Evolutionary conservation across 2,329 filamentous ascomycete genomes (phyloP).

Genomic region (Paecilomyces formosus): DNA sequence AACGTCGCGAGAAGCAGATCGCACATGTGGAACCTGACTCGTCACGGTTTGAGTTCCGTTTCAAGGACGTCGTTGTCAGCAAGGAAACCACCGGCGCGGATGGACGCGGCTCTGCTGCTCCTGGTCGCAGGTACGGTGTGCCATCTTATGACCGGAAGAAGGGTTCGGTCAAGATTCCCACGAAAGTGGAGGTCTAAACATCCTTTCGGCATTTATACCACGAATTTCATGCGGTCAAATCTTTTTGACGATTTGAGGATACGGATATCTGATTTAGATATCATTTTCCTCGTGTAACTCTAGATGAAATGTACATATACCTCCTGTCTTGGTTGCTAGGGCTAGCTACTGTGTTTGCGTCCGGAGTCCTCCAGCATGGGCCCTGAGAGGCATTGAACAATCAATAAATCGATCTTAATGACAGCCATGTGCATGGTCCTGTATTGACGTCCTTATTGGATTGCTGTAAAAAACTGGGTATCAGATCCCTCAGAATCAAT

Average conservation of each 20-base stretch:
- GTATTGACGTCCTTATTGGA: not conserved
- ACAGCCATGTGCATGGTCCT: not conserved
- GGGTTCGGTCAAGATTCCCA: constrained; percentile 57
- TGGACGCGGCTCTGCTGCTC: constrained; percentile 46
- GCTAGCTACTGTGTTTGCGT: not conserved
- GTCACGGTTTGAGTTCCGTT: constrained; percentile 53
- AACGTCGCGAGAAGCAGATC: constrained; percentile 36
- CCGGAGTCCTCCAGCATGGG: not conserved
- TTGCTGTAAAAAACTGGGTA: not conserved
- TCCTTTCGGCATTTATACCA: not conserved
- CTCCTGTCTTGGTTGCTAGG: not conserved
- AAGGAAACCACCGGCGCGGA: constrained; percentile 48
- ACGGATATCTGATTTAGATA: not conserved
- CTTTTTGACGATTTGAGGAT: not conserved
- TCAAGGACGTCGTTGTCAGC: constrained; percentile 47
- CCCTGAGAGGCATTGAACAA: not conserved
- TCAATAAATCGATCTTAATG: not conserved
- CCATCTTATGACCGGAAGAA: constrained; percentile 57
- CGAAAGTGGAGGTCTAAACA: constrained; percentile 44
- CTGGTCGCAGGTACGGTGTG: constrained; percentile 55
- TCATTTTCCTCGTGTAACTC: not conserved
- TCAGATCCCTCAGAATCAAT: not conserved
- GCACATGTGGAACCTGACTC: constrained; percentile 38
- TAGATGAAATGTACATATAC: not conserved
- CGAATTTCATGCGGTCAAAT: not conserved